Evolutionary conservation across 2,329 filamentous ascomycete species (phyloP), one percentile per base, ranked within the genome.

Genomic region (Ophiosphaerella korrae): DNA sequence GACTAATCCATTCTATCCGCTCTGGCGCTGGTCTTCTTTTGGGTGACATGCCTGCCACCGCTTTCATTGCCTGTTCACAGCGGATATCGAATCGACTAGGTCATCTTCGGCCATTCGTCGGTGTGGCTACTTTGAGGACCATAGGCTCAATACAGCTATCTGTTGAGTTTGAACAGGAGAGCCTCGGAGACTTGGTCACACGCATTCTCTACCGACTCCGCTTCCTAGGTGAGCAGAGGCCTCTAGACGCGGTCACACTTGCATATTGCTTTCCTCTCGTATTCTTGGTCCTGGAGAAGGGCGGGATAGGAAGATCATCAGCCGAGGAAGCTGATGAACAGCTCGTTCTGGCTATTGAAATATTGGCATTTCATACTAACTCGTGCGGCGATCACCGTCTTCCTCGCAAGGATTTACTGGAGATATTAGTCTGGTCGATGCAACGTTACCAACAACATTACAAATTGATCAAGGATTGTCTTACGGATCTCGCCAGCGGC

Each of bases 401-500:
- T 23, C 92, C 93, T 26, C 86, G 94, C 7, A 81, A 84, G 44
- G 84, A 92, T 51, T 80, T 96, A 33, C 74, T 97, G 3, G 78
- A 83, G 2, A 80, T 83, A 3, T 79, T 99, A 33, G 87, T 96
- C 49, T 80, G 80, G 38, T 88, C 92, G 1, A 95, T 99, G 89
- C 90, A 95, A 70, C 83, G 78, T 53, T 96, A 96, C 72, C 88
- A 86, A 38, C 92, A 96, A 67, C 94, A 99, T 74, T 97, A 97
- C 78, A 96, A 96, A 75, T 80, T 92, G 50, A 86, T 97, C 75
- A 96, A 93, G 72, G 94, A 99, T 74, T 96, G 91, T 66, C 84
- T 99, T 57, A 82, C 88, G 46, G 91, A 97, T 71, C 83, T 95
- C 58, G 90, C 90, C 65, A 87, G 92, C 52, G 92, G 88, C 57